Percentiles rank a stretch among this genome's conserved stretches.
These are phyloP conservation scores for Buxus sempervirens DNA, from an alignment of 164 flowering plant genomes.

Conservation along the genomic window DNA sequence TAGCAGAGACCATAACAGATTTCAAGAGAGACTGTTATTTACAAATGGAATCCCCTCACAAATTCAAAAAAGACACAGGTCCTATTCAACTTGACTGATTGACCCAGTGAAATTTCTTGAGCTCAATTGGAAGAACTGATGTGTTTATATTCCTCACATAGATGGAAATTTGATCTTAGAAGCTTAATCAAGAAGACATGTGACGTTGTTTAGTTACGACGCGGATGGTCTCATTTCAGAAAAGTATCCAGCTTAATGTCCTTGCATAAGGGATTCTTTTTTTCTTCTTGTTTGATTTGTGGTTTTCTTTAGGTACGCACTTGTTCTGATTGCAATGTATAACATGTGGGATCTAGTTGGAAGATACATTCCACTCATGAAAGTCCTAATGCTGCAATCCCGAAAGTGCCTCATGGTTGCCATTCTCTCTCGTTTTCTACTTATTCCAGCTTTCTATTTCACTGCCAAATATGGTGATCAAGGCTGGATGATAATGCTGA, in stretches of 20 bases:
- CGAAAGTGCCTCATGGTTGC: constrained; percentile 44
- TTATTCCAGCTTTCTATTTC: constrained; percentile 59
- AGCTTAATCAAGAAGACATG: too few species aligned
- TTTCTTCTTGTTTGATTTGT: not conserved
- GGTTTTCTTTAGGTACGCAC: constrained; percentile 40
- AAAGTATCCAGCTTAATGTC: not conserved
- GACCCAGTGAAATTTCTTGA: too few species aligned
- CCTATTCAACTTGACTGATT: too few species aligned
- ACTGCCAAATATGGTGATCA: constrained; percentile 61
- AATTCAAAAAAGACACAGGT: too few species aligned
- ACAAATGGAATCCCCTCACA: too few species aligned
- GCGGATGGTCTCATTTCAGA: not conserved
- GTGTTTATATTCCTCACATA: too few species aligned
- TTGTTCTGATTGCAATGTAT: constrained; percentile 53
- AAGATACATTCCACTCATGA: constrained; percentile 45
- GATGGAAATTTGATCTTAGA: too few species aligned
- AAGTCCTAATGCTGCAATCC: constrained; percentile 35
- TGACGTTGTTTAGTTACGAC: too few species aligned
- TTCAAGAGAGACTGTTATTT: too few species aligned
- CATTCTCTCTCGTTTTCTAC: constrained; percentile 39
- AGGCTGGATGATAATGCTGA: constrained; percentile 65
- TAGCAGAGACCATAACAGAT: too few species aligned
- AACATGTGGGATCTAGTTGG: constrained; percentile 47
- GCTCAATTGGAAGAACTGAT: too few species aligned
- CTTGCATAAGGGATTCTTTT: not conserved